These are phyloP conservation scores for Pythium angustatum DNA, from an alignment of 352 stramenopile genomes.

Conservation along the genomic window DNA sequence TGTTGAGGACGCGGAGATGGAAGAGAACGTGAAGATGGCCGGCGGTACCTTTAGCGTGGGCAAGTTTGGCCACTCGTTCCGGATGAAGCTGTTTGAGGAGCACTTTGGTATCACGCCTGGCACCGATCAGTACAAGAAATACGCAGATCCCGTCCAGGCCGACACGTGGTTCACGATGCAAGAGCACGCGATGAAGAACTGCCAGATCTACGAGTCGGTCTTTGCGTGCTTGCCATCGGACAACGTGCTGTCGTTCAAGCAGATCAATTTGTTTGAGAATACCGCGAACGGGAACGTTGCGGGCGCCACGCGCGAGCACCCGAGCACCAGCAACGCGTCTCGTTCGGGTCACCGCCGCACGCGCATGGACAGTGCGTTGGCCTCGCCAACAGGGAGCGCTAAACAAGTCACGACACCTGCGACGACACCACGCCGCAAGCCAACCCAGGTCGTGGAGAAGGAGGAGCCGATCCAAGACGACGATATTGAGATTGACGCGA, in stretches of 20 bases:
- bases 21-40: constrained; percentile 52
- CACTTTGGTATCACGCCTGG: constrained; percentile 69
- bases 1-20: constrained; percentile 77
- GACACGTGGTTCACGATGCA: constrained; percentile 84
- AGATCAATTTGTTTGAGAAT: constrained; percentile 59
- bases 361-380: constrained; percentile 6
- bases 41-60: constrained; percentile 53
- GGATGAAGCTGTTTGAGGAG: constrained; percentile 86
- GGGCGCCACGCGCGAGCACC: not conserved
- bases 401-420: constrained; percentile 1
- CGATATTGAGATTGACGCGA: constrained; percentile 23
- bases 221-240: constrained; percentile 82
- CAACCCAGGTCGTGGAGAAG: constrained; percentile 17
- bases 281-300: constrained; percentile 8
- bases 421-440: constrained; percentile 13
- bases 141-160: constrained; percentile 57
- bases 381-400: not conserved
- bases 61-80: constrained; percentile 85
- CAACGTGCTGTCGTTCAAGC: constrained; percentile 63
- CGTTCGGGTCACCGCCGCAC: constrained; percentile 20
- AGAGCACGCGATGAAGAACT: constrained; percentile 82
- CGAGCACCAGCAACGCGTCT: constrained; percentile 1
- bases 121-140: constrained; percentile 53
- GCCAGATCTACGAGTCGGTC: constrained; percentile 81
- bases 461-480: constrained; percentile 23